Conservation (phyloP, 441 rosid genomes). For the Populus hybrid region DNA sequence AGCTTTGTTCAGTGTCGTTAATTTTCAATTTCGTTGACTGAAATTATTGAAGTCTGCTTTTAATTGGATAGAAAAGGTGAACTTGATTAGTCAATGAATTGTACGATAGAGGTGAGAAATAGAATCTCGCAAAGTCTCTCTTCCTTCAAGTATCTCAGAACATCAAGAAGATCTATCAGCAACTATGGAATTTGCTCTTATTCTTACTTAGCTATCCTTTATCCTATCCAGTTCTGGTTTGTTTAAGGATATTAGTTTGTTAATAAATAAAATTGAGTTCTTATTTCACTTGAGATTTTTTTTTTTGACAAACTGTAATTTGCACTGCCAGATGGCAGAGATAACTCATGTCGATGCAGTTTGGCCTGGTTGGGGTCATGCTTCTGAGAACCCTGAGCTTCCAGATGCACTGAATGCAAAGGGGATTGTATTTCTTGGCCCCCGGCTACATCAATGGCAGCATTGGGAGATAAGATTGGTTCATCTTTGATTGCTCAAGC, state of each 20-base stretch:
- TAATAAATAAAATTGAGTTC: slow-evolving; percentile 6
- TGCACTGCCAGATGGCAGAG: slow-evolving; percentile 84
- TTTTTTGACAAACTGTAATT: slow-evolving; percentile 15
- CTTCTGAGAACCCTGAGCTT: slow-evolving; percentile 97
- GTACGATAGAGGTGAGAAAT: neutral
- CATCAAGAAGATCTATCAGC: slow-evolving; percentile 10
- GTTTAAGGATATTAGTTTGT: neutral
- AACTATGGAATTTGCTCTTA: neutral
- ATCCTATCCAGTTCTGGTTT: slow-evolving; percentile 12
- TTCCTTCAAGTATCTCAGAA: slow-evolving; percentile 10
- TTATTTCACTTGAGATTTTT: neutral
- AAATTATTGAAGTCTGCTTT: slow-evolving; percentile 6
- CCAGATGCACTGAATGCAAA: slow-evolving; percentile 86
- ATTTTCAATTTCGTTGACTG: neutral
- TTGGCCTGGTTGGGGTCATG: slow-evolving; percentile 99
- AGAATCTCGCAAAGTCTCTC: slow-evolving; percentile 8
- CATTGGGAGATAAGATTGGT: slow-evolving; percentile 98
- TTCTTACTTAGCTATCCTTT: slow-evolving; percentile 3
- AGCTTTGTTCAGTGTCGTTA: neutral
- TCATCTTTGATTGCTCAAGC: slow-evolving; percentile 99
- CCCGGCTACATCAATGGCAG: slow-evolving; percentile 88
- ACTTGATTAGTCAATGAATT: neutral
- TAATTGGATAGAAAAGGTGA: neutral
- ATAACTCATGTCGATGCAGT: slow-evolving; percentile 97
- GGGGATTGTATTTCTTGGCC: slow-evolving; percentile 95